A percentile compares a stretch with the other conserved stretches of the same genome.
Conservation (phyloP, 768 basidiomycete species). For the Rhodotorula graminis region DNA sequence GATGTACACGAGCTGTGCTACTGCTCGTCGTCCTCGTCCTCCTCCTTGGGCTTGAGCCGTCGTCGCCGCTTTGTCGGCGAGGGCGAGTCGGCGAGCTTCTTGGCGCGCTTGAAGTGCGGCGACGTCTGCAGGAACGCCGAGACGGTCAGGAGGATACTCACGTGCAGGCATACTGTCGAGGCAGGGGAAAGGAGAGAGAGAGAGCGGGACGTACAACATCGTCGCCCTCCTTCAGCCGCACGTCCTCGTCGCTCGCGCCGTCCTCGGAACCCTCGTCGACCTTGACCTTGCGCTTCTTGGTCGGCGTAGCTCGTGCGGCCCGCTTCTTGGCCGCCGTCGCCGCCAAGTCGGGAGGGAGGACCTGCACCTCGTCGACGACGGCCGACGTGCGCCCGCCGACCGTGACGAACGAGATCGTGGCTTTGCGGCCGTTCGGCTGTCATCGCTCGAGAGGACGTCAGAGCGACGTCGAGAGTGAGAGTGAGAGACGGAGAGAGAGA, state of each 20-base stretch:
- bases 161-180: too few relatives aligned
- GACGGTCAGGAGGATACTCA: too few relatives aligned
- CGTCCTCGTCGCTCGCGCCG: neutral
- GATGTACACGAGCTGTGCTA: too few relatives aligned
- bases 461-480: too few relatives aligned
- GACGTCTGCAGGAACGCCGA: neutral
- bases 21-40: neutral
- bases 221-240: neutral
- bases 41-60: neutral
- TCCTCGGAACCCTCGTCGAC: neutral
- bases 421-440: constrained; percentile 35
- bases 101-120: constrained; percentile 23
- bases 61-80: neutral
- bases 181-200: neutral
- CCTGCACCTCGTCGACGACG: constrained; percentile 37
- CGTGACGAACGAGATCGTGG: constrained; percentile 37
- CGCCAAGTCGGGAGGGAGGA: constrained; percentile 11
- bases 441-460: too few relatives aligned
- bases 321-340: neutral
- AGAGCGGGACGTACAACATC: neutral
- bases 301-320: neutral
- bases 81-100: neutral
- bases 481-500: too few relatives aligned
- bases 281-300: neutral
- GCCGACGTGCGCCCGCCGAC: constrained; percentile 41